Evolutionary conservation across 306 rosid species (phyloP).

Genomic region (Cicer pinnatifidum): DNA sequence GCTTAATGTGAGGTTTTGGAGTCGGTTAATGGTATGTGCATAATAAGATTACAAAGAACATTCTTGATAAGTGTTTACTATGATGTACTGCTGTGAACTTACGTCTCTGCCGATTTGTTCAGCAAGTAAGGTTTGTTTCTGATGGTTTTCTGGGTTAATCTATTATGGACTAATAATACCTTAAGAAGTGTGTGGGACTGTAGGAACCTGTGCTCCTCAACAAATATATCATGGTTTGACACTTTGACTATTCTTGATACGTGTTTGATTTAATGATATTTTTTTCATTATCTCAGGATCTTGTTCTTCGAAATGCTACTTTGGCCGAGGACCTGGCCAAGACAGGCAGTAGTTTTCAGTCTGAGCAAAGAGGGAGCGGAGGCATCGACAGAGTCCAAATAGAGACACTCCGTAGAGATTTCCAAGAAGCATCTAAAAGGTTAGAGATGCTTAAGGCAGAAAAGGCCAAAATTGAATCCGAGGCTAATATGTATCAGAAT

Average conservation of each 20-base stretch:
- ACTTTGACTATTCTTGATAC: slow-evolving; percentile 2
- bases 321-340: slow-evolving; percentile 84
- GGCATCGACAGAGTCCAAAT: slow-evolving; percentile 69
- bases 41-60: slow-evolving; percentile 11
- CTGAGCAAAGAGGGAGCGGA: slow-evolving; percentile 68
- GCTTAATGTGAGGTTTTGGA: slow-evolving; percentile 16
- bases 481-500: slow-evolving; percentile 64
- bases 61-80: background rate
- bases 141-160: slow-evolving; percentile 16
- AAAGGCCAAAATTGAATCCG: slow-evolving; percentile 73
- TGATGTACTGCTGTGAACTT: slow-evolving; percentile 12
- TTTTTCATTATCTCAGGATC: slow-evolving; percentile 59
- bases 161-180: background rate
- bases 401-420: slow-evolving; percentile 78
- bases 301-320: slow-evolving; percentile 73
- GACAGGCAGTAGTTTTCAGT: slow-evolving; percentile 53
- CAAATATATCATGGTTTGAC: slow-evolving; percentile 27
- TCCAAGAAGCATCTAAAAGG: slow-evolving; percentile 74
- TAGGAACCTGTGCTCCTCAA: background rate
- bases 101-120: slow-evolving; percentile 6
- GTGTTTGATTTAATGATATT: slow-evolving; percentile 36
- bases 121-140: slow-evolving; percentile 4
- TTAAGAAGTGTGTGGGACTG: slow-evolving; percentile 19
- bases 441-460: slow-evolving; percentile 79
- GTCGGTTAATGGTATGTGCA: slow-evolving; percentile 17